Base-by-base conservation (phyloP, 495 filamentous ascomycete genomes). In the Jackrogersella multiformis region DNA sequence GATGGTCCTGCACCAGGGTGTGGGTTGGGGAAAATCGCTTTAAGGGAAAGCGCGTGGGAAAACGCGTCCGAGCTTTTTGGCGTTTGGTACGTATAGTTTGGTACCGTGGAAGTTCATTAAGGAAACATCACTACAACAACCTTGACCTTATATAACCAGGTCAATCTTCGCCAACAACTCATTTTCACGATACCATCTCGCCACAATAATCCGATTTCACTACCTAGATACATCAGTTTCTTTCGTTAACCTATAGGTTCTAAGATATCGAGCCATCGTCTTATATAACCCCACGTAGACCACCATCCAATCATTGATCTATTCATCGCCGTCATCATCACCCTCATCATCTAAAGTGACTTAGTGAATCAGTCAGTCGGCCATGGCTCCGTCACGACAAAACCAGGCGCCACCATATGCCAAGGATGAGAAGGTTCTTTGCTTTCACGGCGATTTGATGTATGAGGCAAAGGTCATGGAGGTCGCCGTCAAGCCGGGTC, bases 381-480 rank as follows among this genome's bases (percentile, higher is more conserved):
- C 20, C 56, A 82, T 82, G 79, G 73, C 80, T 6, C 80, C 80
- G 2, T 66, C 69, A 16, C 66, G 73, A 56, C 74, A 78, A 73
- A 73, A 74, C 32, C 73, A 76, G 24, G 74, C 68, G 44, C 85
- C 88, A 16, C 86, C 83, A 30, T 99, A 91, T 77, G 80, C 80
- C 51, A 95, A 95, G 76, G 93, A 97, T 71, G 95, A 99, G 81
- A 90, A 88, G 70, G 94, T 96, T 36, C 87, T 99, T 18, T 99
- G 95, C 80, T 99, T 99, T 71, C 95, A 99, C 75, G 90, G 92
- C 77, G 93, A 97, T 61, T 87, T 98, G 73, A 86, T 99, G 15
- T 99, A 99, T 74, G 95, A 99, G 78, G 94, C 95, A 60, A 97
- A 97, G 79, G 89, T 99, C 39, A 81, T 97, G 34, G 94, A 97